These are phyloP conservation scores for Petrea volubilis DNA, from an alignment of 257 asterid species.

Conservation along the genomic window DNA sequence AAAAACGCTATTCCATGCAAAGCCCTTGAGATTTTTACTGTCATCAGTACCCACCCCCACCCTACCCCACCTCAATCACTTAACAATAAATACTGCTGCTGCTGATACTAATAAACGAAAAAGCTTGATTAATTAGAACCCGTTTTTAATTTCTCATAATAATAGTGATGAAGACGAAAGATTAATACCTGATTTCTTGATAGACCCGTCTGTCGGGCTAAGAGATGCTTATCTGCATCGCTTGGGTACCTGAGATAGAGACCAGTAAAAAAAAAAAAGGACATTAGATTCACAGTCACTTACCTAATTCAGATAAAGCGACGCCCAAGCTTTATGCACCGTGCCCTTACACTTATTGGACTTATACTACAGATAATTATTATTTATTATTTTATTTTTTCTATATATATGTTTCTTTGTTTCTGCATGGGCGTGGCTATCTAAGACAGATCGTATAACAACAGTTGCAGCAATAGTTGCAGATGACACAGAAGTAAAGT, in stretches of 20 bases:
- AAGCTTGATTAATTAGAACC: neutral
- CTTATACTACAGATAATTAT: neutral
- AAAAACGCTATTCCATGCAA: conserved; percentile 23
- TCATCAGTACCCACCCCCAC: neutral
- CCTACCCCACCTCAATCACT: neutral
- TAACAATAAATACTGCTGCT: neutral
- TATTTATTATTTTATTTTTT: neutral
- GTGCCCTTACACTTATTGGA: conserved; percentile 20
- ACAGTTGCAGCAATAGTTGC: conserved; percentile 32
- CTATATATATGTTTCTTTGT: neutral
- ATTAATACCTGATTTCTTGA: conserved; percentile 85
- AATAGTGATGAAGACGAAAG: neutral
- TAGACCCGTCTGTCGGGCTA: conserved; percentile 98
- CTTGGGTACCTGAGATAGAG: conserved; percentile 98
- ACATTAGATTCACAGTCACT: conserved; percentile 46
- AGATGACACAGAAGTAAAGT: conserved; percentile 36
- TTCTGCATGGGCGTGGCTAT: conserved; percentile 65
- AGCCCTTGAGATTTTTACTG: neutral
- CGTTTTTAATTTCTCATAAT: neutral
- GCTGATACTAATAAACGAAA: too few relatives aligned
- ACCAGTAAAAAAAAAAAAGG: conserved; percentile 57
- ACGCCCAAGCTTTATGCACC: conserved; percentile 35
- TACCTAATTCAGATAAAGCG: conserved; percentile 47
- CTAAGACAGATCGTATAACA: conserved; percentile 40
- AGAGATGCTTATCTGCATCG: conserved; percentile 99